These are phyloP conservation scores for Triticum turgidum DNA, from an alignment of 176 grass and related monocot genomes.

Conservation along the genomic window DNA sequence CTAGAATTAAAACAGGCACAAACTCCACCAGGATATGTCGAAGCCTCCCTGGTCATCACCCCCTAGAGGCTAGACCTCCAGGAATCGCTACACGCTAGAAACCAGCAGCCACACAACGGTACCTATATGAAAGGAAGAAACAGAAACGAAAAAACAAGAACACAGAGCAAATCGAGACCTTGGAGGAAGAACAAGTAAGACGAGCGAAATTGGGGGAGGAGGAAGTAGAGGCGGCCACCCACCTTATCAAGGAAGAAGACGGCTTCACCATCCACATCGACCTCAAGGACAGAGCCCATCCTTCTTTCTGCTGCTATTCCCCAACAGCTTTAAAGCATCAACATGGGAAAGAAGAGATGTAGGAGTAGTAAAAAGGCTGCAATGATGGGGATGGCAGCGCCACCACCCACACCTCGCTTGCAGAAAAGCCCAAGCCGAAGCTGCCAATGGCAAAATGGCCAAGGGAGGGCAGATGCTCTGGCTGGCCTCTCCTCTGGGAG, in stretches of 20 bases:
- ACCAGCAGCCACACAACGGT: conserved; percentile 19
- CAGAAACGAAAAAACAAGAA: background rate
- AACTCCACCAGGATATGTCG: conserved; percentile 35
- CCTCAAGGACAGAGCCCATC: conserved; percentile 73
- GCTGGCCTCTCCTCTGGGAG: background rate
- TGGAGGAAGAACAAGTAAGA: background rate
- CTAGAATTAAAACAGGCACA: conserved; percentile 14
- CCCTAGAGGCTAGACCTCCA: background rate
- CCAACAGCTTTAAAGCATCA: conserved; percentile 37
- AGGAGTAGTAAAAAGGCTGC: conserved; percentile 30
- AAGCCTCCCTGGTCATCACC: conserved; percentile 6
- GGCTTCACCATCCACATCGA: conserved; percentile 82
- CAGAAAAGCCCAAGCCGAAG: conserved; percentile 49
- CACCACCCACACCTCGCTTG: conserved; percentile 24
- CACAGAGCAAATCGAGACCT: background rate
- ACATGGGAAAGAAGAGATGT: conserved; percentile 20
- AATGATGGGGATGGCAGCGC: conserved; percentile 42
- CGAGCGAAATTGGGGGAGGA: background rate
- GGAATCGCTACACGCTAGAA: background rate
- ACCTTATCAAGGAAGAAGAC: conserved; percentile 88
- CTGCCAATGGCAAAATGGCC: conserved; percentile 39
- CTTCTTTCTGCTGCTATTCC: conserved; percentile 38
- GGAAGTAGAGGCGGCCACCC: conserved; percentile 13
- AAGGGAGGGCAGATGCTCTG: background rate
- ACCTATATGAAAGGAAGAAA: conserved; percentile 22